Conservation (phyloP, 352 stramenopile species). For the Pythium dissotocum region DNA sequence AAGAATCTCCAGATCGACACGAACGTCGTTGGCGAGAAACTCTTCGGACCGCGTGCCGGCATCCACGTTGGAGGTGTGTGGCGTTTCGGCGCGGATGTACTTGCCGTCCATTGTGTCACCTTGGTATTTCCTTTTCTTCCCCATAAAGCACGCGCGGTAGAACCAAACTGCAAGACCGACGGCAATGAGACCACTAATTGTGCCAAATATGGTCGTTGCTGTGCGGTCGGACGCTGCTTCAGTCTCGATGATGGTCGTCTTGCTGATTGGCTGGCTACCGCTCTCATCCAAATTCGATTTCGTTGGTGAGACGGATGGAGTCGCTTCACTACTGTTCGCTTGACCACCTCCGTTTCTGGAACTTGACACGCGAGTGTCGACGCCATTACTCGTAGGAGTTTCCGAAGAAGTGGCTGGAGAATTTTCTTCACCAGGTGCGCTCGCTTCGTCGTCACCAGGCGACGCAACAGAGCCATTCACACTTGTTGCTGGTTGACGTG, state of each 20-base stretch:
- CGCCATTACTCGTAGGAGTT: too few species aligned
- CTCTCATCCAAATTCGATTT: neutral
- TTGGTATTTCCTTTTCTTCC: neutral
- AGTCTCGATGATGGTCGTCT: neutral
- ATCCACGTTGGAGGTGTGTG: neutral
- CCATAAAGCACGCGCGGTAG: neutral
- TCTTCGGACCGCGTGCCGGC: neutral
- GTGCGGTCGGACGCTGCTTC: neutral
- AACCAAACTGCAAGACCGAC: neutral
- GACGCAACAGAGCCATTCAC: too few species aligned
- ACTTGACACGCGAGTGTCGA: too few species aligned
- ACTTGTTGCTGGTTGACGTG: too few species aligned
- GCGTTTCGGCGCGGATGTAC: neutral
- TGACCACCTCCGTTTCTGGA: too few species aligned
- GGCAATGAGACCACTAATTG: neutral
- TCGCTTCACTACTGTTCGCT: too few species aligned
- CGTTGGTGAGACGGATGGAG: neutral
- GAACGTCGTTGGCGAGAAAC: slow-evolving; percentile 16
- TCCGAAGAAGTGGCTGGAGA: too few species aligned
- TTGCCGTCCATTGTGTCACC: neutral
- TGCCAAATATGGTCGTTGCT: neutral
- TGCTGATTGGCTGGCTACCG: neutral
- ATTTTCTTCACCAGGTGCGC: too few species aligned
- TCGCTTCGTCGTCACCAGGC: too few species aligned
- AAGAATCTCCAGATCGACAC: slow-evolving; percentile 6